Evolutionary conservation across 2,329 filamentous ascomycete genomes (phyloP).

Genomic region (Elsinoe perseae): DNA sequence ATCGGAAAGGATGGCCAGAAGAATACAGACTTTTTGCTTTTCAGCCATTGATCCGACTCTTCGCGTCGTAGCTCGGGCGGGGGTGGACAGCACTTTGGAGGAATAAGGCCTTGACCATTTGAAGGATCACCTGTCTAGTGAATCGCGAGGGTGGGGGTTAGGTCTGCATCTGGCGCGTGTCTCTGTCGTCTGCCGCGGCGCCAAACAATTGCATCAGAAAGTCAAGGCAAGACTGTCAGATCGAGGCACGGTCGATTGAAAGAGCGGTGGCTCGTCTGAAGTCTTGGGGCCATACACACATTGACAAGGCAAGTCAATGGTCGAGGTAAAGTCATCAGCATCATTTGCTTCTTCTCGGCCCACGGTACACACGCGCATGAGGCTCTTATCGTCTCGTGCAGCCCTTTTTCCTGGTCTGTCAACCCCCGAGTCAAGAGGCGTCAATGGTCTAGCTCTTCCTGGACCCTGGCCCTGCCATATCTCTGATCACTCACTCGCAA

Average conservation of each 20-base stretch:
- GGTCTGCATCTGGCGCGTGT: not conserved
- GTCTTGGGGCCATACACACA: not conserved
- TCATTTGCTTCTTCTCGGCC: not conserved
- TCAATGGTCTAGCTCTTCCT: conserved; percentile 9
- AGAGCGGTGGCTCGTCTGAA: not conserved
- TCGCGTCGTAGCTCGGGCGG: conserved; percentile 1
- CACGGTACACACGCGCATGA: not conserved
- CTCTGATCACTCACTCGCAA: not conserved
- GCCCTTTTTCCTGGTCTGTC: conserved; percentile 1
- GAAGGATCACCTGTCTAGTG: conserved; percentile 7
- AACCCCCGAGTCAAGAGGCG: conserved; percentile 9
- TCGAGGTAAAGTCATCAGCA: not conserved
- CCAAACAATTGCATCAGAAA: not conserved
- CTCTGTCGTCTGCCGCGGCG: not conserved
- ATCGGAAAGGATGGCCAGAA: too few relatives aligned
- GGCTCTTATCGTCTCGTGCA: conserved; percentile 5
- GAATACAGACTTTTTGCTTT: too few relatives aligned
- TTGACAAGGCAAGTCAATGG: not conserved
- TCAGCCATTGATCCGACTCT: not conserved
- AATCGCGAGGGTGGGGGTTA: not conserved
- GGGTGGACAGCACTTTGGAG: not conserved
- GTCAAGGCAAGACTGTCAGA: not conserved
- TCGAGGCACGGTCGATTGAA: not conserved
- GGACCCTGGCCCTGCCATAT: conserved; percentile 4
- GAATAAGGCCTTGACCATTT: not conserved